A percentile compares a stretch with the other conserved stretches of the same genome.
Conservation (phyloP, 169 alveolate genomes). For the Cryptosporidium ubiquitum region DNA sequence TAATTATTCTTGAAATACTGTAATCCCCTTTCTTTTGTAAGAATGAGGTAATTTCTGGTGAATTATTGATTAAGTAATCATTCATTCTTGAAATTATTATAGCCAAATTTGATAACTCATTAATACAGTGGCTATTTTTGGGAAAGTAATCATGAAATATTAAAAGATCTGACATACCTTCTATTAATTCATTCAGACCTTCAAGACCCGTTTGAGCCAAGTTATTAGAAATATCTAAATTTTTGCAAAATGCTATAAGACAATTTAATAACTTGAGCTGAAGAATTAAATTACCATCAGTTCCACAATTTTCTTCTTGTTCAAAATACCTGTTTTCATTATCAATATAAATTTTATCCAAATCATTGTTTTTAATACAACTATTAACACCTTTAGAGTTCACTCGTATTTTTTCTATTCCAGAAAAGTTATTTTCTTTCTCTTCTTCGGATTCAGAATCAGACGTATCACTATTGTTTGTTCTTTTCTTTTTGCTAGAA, state of each 20-base stretch:
- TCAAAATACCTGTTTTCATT: not conserved
- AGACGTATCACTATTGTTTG: not conserved
- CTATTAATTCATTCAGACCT: conserved; percentile 46
- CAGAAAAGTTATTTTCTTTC: conserved; percentile 54
- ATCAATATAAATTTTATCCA: not conserved
- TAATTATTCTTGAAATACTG: conserved; percentile 20
- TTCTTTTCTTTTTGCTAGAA: not conserved
- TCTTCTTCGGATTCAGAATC: conserved; percentile 6
- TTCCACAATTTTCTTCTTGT: not conserved
- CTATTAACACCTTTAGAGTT: not conserved
- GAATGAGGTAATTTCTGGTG: not conserved
- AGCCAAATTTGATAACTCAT: not conserved
- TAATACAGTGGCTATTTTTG: not conserved
- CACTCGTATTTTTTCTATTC: not conserved
- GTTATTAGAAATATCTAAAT: conserved; percentile 41
- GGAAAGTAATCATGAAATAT: conserved; percentile 9
- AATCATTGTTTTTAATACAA: too few species aligned
- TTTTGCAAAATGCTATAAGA: conserved; percentile 6
- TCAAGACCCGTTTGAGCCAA: conserved; percentile 23
- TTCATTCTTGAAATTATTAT: conserved; percentile 22
- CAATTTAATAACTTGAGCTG: conserved; percentile 54
- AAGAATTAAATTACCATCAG: not conserved
- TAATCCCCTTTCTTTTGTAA: not conserved
- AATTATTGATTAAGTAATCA: conserved; percentile 4
- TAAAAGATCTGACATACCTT: conserved; percentile 32